These are phyloP conservation scores for Baudoinia panamericana DNA, from an alignment of 495 filamentous ascomycete species.

Conservation along the genomic window DNA sequence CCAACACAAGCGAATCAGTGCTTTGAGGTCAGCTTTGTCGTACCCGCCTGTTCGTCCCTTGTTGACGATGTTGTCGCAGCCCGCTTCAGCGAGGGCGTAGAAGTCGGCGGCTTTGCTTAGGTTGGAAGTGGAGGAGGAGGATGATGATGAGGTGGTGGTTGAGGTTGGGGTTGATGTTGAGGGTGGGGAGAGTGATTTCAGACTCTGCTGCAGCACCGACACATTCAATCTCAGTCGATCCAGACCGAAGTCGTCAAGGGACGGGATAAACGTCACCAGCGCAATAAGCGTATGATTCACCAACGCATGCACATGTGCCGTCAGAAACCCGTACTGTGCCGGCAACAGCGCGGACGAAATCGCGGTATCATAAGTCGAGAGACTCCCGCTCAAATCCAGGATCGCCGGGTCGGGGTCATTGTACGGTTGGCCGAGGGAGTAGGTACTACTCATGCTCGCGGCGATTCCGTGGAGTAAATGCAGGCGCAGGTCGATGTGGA, in stretches of 20 bases:
- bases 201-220: conserved; percentile 83
- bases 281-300: conserved; percentile 54
- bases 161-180: too few relatives aligned
- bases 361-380: conserved; percentile 74
- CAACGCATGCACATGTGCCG: conserved; percentile 55
- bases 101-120: conserved; percentile 56
- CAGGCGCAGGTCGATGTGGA: conserved; percentile 79
- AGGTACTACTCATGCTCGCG: conserved; percentile 29
- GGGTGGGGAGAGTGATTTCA: too few relatives aligned
- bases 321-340: conserved; percentile 52
- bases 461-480: conserved; percentile 51
- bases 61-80: conserved; percentile 47
- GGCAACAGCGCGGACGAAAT: conserved; percentile 53
- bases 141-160: too few relatives aligned
- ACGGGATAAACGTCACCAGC: conserved; percentile 47
- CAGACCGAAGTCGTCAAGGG: conserved; percentile 64
- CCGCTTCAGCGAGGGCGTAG: conserved; percentile 66
- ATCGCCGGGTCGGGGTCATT: conserved; percentile 69
- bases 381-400: conserved; percentile 60
- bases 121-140: too few relatives aligned
- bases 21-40: conserved; percentile 71
- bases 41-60: conserved; percentile 39
- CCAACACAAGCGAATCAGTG: conserved; percentile 67
- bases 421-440: conserved; percentile 59
- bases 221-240: conserved; percentile 79